phyloP scores from a whole-genome alignment of 441 rosid species.

The Hypseocharis bilobata region DNA sequence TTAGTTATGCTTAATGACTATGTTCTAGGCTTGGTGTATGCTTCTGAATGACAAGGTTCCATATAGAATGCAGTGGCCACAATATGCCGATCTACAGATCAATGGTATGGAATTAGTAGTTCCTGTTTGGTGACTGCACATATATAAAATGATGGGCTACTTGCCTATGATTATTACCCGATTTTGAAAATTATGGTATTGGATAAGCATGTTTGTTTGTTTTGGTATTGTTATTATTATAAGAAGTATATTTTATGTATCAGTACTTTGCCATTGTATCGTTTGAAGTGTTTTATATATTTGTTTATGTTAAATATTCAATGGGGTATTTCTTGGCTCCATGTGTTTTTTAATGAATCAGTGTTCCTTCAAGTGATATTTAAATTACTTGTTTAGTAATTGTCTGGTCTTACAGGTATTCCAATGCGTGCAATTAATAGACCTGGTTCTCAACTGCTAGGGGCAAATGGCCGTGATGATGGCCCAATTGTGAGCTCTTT shows the following conservation, averaged over 20 bases:
- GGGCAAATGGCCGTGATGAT: constrained; percentile 96
- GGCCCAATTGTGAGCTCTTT: constrained; percentile 71
- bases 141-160: not conserved
- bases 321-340: constrained; percentile 11
- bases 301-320: not conserved
- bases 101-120: constrained; percentile 55
- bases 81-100: constrained; percentile 74
- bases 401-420: constrained; percentile 35
- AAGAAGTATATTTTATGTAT: not conserved
- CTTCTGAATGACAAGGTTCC: constrained; percentile 92
- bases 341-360: not conserved
- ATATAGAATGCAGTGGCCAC: constrained; percentile 98
- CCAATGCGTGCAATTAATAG: constrained; percentile 68
- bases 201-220: not conserved
- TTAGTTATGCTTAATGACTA: constrained; percentile 19
- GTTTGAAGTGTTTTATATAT: constrained; percentile 4
- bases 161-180: not conserved
- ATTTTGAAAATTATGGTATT: not conserved
- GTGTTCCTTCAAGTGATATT: not conserved
- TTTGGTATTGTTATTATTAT: not conserved
- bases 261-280: not conserved
- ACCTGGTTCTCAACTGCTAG: constrained; percentile 81
- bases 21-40: constrained; percentile 90
- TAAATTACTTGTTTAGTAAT: constrained; percentile 5
- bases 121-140: not conserved